phyloP scores from a whole-genome alignment of 2,329 filamentous ascomycete genomes.

The Clarireedia hainanense region DNA sequence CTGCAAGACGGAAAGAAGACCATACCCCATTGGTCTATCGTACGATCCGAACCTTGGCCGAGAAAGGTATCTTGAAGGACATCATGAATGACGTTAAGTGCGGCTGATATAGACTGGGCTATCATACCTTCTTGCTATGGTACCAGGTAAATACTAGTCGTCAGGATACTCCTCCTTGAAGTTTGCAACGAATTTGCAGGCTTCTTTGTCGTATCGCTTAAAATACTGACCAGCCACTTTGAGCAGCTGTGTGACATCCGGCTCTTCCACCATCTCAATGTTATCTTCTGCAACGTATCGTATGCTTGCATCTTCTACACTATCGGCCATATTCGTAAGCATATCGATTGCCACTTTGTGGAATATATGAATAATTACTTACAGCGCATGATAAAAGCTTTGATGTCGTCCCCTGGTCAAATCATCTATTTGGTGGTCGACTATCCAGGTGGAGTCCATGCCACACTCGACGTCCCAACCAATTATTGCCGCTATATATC shows the following conservation, averaged over 20 bases:
- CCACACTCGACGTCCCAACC: constrained; percentile 65
- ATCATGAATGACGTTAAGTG: constrained; percentile 21
- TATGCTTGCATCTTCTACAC: constrained; percentile 58
- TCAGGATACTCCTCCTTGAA: constrained; percentile 76
- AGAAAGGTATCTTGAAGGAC: constrained; percentile 51
- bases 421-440: constrained; percentile 53
- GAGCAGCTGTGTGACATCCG: constrained; percentile 53
- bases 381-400: constrained; percentile 84
- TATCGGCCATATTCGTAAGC: constrained; percentile 32
- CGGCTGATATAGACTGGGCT: background rate
- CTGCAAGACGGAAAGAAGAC: constrained; percentile 53
- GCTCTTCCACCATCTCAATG: constrained; percentile 51
- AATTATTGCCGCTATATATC: constrained; percentile 72
- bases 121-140: background rate
- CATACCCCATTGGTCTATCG: constrained; percentile 60
- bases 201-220: constrained; percentile 67
- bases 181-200: constrained; percentile 74
- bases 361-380: constrained; percentile 34
- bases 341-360: background rate
- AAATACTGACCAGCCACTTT: constrained; percentile 76
- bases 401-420: constrained; percentile 53
- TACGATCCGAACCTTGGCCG: constrained; percentile 63
- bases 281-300: constrained; percentile 78
- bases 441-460: constrained; percentile 51
- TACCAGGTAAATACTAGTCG: constrained; percentile 42